Conservation (phyloP, 768 basidiomycete genomes). For the Cystofilobasidium macerans region DNA sequence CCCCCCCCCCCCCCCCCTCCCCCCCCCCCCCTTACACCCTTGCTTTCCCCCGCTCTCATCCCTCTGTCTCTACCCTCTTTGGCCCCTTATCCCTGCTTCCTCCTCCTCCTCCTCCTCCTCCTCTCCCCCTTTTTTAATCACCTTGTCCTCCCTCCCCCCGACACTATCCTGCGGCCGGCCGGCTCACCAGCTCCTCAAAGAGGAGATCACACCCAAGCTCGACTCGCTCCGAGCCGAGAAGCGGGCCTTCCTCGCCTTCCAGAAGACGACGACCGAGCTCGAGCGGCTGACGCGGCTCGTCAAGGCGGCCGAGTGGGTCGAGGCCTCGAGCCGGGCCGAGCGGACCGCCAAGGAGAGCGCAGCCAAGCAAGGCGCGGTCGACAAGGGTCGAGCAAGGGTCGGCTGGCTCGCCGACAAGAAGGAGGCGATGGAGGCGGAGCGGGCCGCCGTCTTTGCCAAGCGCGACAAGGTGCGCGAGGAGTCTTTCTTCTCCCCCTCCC, state of each 20-base stretch:
- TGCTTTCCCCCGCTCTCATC: too few species aligned
- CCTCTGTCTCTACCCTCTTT: too few species aligned
- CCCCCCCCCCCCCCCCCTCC: too few species aligned
- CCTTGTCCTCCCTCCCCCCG: background rate
- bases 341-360: too few species aligned
- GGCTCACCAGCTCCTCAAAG: conserved; percentile 52
- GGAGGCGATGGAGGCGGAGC: conserved; percentile 28
- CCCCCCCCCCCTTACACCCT: too few species aligned
- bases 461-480: conserved; percentile 52
- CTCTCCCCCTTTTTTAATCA: too few species aligned
- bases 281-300: conserved; percentile 71
- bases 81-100: background rate
- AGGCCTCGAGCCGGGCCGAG: conserved; percentile 37
- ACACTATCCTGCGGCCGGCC: conserved; percentile 6
- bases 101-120: too few species aligned
- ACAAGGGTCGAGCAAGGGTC: conserved; percentile 30
- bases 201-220: conserved; percentile 90
- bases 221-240: conserved; percentile 84
- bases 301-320: conserved; percentile 77
- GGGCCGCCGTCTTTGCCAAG: conserved; percentile 54
- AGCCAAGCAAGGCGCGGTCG: conserved; percentile 31
- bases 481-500: too few species aligned
- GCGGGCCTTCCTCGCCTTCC: conserved; percentile 73
- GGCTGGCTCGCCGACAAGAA: conserved; percentile 18
- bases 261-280: conserved; percentile 76